Evolutionary conservation across 129 eudicot genomes (phyloP).

Genomic region (Apium graveolens): DNA sequence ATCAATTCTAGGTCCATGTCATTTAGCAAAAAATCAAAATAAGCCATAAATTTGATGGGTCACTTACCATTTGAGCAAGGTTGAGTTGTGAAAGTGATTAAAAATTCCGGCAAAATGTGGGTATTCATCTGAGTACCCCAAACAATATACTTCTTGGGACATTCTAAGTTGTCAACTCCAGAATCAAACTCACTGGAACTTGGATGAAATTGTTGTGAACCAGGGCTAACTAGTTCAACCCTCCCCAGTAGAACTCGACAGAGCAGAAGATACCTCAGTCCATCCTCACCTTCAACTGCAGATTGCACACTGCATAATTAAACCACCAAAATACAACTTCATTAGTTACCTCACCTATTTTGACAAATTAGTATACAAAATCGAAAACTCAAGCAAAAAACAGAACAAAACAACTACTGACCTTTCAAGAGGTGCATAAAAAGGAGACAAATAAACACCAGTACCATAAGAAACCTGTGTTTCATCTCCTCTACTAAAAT

Average conservation of each 20-base stretch:
- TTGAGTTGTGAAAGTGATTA: slow-evolving; percentile 46
- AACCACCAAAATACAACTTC: neutral
- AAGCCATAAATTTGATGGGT: too few relatives aligned
- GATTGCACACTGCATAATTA: slow-evolving; percentile 38
- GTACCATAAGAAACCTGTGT: slow-evolving; percentile 12
- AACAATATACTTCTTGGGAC: slow-evolving; percentile 46
- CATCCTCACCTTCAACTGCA: slow-evolving; percentile 46
- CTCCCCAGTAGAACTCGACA: slow-evolving; percentile 74
- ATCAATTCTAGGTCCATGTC: neutral
- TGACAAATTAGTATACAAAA: neutral
- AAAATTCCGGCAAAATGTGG: slow-evolving; percentile 53
- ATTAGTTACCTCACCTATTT: slow-evolving; percentile 21
- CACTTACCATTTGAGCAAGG: slow-evolving; percentile 24
- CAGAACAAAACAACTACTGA: slow-evolving; percentile 5
- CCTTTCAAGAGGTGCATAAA: slow-evolving; percentile 48
- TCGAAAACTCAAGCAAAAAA: neutral
- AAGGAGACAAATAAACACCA: slow-evolving; percentile 55
- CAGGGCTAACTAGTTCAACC: slow-evolving; percentile 40
- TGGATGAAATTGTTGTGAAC: slow-evolving; percentile 52
- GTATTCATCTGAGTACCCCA: slow-evolving; percentile 69
- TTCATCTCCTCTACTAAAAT: slow-evolving; percentile 1
- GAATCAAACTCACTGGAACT: slow-evolving; percentile 54
- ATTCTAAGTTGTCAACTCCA: slow-evolving; percentile 26
- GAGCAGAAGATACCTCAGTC: slow-evolving; percentile 47
- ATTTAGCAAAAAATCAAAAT: neutral